A percentile compares a stretch with the other conserved stretches of the same genome.
Evolutionary conservation across 192 early-diverging fungal species (phyloP).

Genomic region (Entrophospora sp.): DNA sequence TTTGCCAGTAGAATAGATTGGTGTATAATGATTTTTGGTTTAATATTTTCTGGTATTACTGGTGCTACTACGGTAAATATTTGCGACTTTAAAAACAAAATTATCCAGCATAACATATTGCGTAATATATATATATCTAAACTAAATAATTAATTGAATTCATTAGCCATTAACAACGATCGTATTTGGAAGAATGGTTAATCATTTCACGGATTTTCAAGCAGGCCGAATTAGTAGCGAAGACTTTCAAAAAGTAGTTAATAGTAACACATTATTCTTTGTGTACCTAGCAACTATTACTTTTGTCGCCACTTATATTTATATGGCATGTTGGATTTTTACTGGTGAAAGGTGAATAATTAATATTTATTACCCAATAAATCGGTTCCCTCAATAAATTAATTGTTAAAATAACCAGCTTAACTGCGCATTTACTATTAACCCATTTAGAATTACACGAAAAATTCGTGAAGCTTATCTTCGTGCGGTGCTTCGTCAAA

Average conservation of each 20-base stretch:
- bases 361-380: too few relatives aligned
- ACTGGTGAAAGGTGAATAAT: constrained; percentile 40
- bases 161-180: neutral
- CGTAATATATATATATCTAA: neutral
- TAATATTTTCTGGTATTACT: neutral
- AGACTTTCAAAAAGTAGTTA: neutral
- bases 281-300: constrained; percentile 35
- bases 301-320: constrained; percentile 43
- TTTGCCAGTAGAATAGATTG: constrained; percentile 53
- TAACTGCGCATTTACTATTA: too few relatives aligned
- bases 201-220: neutral
- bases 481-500: constrained; percentile 70
- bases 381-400: too few relatives aligned
- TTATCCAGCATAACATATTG: too few relatives aligned
- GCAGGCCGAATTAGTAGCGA: neutral
- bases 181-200: constrained; percentile 9
- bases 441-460: constrained; percentile 32
- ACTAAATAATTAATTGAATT: too few relatives aligned
- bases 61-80: constrained; percentile 5
- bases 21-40: constrained; percentile 22
- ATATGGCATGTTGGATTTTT: constrained; percentile 44
- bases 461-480: constrained; percentile 72
- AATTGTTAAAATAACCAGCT: too few relatives aligned
- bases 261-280: neutral
- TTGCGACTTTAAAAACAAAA: neutral